Conservation (phyloP, 805 yeast species). For the Wickerhamiella dianesei region DNA sequence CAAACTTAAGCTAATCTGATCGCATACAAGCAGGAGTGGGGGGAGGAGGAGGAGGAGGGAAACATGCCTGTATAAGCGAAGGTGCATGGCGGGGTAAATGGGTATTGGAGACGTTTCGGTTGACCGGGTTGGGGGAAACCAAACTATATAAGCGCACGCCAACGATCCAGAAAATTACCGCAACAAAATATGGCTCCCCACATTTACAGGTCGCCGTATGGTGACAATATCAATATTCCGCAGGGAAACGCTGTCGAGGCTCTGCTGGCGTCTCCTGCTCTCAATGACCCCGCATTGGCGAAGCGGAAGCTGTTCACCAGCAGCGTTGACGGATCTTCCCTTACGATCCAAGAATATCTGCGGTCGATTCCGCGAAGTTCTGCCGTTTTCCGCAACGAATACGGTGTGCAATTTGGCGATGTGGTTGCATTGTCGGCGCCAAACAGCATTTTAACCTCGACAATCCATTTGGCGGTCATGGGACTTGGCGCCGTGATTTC, state of each 20-base stretch:
- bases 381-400: constrained; percentile 14
- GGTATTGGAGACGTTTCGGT: background rate
- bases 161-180: background rate
- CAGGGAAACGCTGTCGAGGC: background rate
- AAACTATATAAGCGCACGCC: background rate
- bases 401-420: constrained; percentile 18
- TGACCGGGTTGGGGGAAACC: background rate
- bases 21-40: background rate
- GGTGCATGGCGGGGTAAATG: background rate
- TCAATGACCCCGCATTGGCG: background rate
- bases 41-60: no score
- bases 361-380: constrained; percentile 13
- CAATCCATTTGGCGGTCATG: constrained; percentile 21
- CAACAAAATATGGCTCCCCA: constrained; percentile 6
- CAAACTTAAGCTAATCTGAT: background rate
- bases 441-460: constrained; percentile 22
- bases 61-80: background rate
- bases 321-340: constrained; percentile 16
- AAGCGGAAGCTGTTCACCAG: background rate
- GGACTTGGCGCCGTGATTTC: constrained; percentile 22
- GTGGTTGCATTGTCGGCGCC: constrained; percentile 22
- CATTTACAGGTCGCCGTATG: constrained; percentile 2
- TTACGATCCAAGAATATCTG: constrained; percentile 12
- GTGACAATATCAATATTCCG: background rate
- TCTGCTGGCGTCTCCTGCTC: background rate